A percentile compares a stretch with the other conserved stretches of the same genome.
These are phyloP conservation scores for Aspergillus proliferans DNA, from an alignment of 2,329 filamentous ascomycete species.

Conservation along the genomic window DNA sequence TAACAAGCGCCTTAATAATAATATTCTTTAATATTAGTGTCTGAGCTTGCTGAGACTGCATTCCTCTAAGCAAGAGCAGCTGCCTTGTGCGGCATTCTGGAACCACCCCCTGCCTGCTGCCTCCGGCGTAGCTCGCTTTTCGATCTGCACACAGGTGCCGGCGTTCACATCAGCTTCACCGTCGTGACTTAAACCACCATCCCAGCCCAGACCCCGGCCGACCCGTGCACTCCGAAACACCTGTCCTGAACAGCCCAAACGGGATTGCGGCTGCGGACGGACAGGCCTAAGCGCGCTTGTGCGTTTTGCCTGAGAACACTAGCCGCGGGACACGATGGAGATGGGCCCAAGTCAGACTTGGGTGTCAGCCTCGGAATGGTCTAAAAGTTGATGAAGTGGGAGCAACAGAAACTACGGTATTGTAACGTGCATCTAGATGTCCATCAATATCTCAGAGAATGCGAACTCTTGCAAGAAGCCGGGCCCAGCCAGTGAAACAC, in stretches of 20 bases:
- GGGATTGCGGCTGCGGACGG: not conserved
- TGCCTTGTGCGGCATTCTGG: not conserved
- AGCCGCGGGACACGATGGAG: not conserved
- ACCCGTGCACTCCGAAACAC: not conserved
- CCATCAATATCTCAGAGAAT: no score
- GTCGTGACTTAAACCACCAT: not conserved
- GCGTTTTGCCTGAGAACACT: not conserved
- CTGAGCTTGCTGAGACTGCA: not conserved
- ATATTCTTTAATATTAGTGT: not conserved
- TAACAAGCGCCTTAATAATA: not conserved
- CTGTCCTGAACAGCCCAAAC: not conserved
- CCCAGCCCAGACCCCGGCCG: not conserved
- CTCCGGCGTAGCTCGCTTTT: not conserved
- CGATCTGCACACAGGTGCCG: not conserved
- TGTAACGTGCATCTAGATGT: no score
- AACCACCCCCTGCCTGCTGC: not conserved
- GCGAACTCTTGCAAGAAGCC: no score
- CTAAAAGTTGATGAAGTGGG: not conserved
- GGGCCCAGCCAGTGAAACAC: no score
- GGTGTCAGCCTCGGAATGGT: not conserved
- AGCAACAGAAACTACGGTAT: not conserved
- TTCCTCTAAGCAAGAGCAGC: not conserved
- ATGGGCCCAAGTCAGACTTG: not conserved
- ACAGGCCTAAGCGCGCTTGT: not conserved
- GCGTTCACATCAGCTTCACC: not conserved